phyloP scores from a whole-genome alignment of 768 basidiomycete species.

The Amanita subjunquillea region DNA sequence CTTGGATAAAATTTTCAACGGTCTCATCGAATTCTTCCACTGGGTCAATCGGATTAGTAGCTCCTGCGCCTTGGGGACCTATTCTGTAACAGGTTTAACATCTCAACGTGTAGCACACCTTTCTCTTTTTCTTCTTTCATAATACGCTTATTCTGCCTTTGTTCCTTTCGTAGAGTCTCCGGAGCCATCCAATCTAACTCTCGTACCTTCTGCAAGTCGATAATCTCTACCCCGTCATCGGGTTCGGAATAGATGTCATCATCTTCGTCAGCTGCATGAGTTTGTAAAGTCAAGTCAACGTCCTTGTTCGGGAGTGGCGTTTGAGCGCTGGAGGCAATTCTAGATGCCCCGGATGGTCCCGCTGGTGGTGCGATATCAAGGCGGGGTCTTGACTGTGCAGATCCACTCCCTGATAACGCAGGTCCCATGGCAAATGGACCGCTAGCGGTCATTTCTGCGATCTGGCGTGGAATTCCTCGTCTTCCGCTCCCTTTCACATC shows the following conservation, averaged over 20 bases:
- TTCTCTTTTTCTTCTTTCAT: constrained; percentile 34
- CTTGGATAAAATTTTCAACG: constrained; percentile 51
- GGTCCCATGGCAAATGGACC: constrained; percentile 87
- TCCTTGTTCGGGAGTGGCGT: constrained; percentile 38
- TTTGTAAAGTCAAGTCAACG: constrained; percentile 11
- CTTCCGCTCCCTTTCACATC: constrained; percentile 43
- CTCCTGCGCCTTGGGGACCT: constrained; percentile 24
- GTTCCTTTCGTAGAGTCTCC: constrained; percentile 52
- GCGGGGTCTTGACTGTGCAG: constrained; percentile 40
- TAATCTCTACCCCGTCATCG: constrained; percentile 79
- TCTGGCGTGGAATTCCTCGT: constrained; percentile 38
- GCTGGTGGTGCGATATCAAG: constrained; percentile 41
- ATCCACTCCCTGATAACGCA: constrained; percentile 48
- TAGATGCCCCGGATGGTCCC: constrained; percentile 21
- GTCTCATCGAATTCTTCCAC: constrained; percentile 74
- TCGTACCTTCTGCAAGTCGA: constrained; percentile 71
- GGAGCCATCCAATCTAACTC: constrained; percentile 88
- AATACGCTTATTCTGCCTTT: constrained; percentile 19
- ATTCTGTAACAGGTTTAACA: neutral
- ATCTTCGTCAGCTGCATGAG: constrained; percentile 30
- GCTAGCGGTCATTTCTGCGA: constrained; percentile 71
- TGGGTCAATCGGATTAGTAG: constrained; percentile 54
- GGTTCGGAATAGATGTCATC: constrained; percentile 77
- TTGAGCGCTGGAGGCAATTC: constrained; percentile 38
- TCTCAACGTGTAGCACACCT: neutral